Conservation (phyloP, 2,329 filamentous ascomycete species). For the Fusarium sp. region DNA sequence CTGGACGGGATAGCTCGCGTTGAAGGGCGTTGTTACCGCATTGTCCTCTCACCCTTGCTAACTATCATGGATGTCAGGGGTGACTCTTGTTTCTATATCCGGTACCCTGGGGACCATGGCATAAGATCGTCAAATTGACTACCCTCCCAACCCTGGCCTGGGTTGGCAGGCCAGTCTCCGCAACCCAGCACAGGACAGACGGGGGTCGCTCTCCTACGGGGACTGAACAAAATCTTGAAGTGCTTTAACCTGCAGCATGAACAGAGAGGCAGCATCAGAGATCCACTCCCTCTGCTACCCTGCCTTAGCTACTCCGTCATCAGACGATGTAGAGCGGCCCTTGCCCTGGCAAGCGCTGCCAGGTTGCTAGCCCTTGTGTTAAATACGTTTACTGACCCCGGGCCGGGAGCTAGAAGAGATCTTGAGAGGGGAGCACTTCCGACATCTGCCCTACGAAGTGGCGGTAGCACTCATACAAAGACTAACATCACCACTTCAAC, state of each 20-base stretch:
- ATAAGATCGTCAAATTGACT: slow-evolving; percentile 75
- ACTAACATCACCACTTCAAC: slow-evolving; percentile 40
- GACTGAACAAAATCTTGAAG: slow-evolving; percentile 49
- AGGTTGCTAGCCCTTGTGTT: slow-evolving; percentile 49
- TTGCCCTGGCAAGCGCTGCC: slow-evolving; percentile 43
- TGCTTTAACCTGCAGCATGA: slow-evolving; percentile 51
- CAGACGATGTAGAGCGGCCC: slow-evolving; percentile 51
- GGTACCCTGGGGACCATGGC: slow-evolving; percentile 64
- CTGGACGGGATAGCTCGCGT: slow-evolving; percentile 41
- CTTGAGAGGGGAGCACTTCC: slow-evolving; percentile 44
- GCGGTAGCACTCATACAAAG: slow-evolving; percentile 45
- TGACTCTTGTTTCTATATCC: slow-evolving; percentile 66
- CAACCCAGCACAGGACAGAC: slow-evolving; percentile 45
- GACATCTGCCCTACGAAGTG: slow-evolving; percentile 41
- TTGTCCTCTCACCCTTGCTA: slow-evolving; percentile 43
- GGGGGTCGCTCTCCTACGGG: slow-evolving; percentile 44
- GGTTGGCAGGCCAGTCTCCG: slow-evolving; percentile 55
- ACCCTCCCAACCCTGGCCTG: slow-evolving; percentile 60
- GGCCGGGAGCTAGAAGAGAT: slow-evolving; percentile 48
- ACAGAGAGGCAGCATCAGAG: slow-evolving; percentile 44
- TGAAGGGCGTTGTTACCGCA: slow-evolving; percentile 34
- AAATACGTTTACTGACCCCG: slow-evolving; percentile 50
- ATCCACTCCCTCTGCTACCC: slow-evolving; percentile 50
- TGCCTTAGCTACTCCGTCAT: slow-evolving; percentile 50
- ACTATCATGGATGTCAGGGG: slow-evolving; percentile 49